phyloP scores from a whole-genome alignment of 2,329 filamentous ascomycete species.

The Beauveria brongniartii region DNA sequence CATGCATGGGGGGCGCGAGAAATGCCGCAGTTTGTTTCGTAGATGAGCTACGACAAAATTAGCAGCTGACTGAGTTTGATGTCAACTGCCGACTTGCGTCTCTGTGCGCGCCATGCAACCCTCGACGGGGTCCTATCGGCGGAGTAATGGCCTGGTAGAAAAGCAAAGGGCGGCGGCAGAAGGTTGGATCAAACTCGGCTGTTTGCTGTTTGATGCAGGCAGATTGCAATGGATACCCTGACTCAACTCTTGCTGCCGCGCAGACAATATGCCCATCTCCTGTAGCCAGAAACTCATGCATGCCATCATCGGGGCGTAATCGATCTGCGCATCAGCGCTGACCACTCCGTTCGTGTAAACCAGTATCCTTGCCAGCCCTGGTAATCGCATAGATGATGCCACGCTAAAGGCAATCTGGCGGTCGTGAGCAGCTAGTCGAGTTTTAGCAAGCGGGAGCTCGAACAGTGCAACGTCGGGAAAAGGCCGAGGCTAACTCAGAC shows the following conservation, averaged over 20 bases:
- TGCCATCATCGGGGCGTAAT: constrained; percentile 6
- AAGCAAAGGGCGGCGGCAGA: neutral
- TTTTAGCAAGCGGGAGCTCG: neutral
- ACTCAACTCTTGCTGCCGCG: neutral
- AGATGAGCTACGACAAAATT: constrained; percentile 1
- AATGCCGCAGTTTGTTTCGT: constrained; percentile 1
- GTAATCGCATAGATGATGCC: neutral
- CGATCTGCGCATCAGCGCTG: constrained; percentile 8
- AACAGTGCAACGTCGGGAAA: constrained; percentile 7
- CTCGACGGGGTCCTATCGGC: neutral
- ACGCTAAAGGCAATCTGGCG: constrained; percentile 6
- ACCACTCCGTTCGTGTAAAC: neutral
- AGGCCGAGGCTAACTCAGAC: constrained; percentile 4
- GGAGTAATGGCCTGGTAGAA: neutral
- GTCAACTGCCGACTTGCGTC: constrained; percentile 5
- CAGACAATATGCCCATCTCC: neutral
- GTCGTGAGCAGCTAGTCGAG: neutral
- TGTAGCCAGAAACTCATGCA: neutral
- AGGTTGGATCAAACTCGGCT: neutral
- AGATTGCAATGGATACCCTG: neutral
- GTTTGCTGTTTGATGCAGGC: neutral
- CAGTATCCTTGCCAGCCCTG: neutral
- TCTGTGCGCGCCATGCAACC: neutral
- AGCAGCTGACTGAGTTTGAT: neutral
- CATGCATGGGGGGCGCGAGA: neutral